phyloP scores from a whole-genome alignment of 441 rosid genomes.

The Brassica balearica region DNA sequence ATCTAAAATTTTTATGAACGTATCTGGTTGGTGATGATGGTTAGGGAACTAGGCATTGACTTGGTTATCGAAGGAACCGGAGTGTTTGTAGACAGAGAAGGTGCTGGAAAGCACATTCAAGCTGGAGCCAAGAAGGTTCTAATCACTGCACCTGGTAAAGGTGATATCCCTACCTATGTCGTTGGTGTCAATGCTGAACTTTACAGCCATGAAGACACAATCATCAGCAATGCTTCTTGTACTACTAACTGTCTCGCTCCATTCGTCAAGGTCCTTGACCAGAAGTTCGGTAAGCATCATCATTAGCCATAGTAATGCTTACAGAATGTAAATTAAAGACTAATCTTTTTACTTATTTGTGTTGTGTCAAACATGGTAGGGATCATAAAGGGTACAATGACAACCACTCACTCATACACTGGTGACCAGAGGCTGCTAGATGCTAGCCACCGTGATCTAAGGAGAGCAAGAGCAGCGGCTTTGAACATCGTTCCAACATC shows the following conservation, averaged over 20 bases:
- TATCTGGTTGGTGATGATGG: conserved; percentile 19
- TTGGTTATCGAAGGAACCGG: conserved; percentile 97
- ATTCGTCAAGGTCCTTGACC: conserved; percentile 97
- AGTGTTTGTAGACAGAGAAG: conserved; percentile 92
- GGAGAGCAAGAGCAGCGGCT: conserved; percentile 89
- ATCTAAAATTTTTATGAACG: not conserved
- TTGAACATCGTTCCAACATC: conserved; percentile 84
- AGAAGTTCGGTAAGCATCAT: conserved; percentile 72
- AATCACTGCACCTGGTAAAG: conserved; percentile 97
- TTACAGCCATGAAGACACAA: conserved; percentile 75
- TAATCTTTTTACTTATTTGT: not conserved
- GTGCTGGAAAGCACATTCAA: conserved; percentile 94
- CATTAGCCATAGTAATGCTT: not conserved
- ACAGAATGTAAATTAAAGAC: not conserved
- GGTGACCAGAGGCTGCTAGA: conserved; percentile 87
- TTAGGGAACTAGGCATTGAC: conserved; percentile 85
- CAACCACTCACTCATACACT: conserved; percentile 90
- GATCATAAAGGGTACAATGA: conserved; percentile 93
- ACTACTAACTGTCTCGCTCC: conserved; percentile 99
- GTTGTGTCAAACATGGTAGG: conserved; percentile 48
- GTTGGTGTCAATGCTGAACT: conserved; percentile 89
- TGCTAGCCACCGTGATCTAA: conserved; percentile 87
- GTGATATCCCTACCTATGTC: conserved; percentile 94
- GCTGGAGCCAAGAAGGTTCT: conserved; percentile 98
- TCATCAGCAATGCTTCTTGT: conserved; percentile 98